phyloP scores from a whole-genome alignment of 169 alveolate genomes.

The Plasmodium vivax region DNA sequence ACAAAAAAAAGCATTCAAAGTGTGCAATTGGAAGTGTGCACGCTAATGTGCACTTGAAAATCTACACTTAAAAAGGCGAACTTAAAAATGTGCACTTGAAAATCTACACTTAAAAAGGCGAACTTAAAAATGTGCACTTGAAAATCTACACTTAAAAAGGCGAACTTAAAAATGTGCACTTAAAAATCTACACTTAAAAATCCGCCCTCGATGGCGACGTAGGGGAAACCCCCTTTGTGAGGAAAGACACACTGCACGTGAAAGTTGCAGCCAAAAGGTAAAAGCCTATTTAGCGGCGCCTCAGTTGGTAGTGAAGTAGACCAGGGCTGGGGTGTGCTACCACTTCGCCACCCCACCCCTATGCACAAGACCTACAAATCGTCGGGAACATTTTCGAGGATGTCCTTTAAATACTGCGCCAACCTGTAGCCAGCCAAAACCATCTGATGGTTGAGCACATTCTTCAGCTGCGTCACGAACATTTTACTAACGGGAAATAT shows the following conservation, averaged over 20 bases:
- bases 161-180: too few species aligned
- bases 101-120: not conserved
- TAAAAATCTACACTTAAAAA: too few species aligned
- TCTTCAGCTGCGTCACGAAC: constrained; percentile 8
- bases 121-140: not conserved
- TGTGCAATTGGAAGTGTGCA: not conserved
- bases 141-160: too few species aligned
- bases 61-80: not conserved
- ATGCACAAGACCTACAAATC: constrained; percentile 9
- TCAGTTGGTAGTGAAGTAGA: not conserved
- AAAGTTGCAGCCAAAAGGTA: not conserved
- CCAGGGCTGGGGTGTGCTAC: not conserved
- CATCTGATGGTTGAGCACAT: constrained; percentile 13
- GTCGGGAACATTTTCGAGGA: constrained; percentile 3
- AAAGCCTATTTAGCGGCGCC: not conserved
- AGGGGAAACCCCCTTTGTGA: not conserved
- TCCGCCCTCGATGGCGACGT: not conserved
- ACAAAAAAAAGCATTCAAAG: not conserved
- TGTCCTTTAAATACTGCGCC: constrained; percentile 28
- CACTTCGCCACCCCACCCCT: not conserved
- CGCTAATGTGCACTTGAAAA: not conserved
- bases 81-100: not conserved
- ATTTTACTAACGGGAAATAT: not conserved
- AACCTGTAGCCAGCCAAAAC: constrained; percentile 50
- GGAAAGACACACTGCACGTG: not conserved